Percentiles rank a stretch among this genome's conserved stretches.
These are phyloP conservation scores for Castanospermum australe DNA, from an alignment of 306 rosid genomes.

Conservation along the genomic window DNA sequence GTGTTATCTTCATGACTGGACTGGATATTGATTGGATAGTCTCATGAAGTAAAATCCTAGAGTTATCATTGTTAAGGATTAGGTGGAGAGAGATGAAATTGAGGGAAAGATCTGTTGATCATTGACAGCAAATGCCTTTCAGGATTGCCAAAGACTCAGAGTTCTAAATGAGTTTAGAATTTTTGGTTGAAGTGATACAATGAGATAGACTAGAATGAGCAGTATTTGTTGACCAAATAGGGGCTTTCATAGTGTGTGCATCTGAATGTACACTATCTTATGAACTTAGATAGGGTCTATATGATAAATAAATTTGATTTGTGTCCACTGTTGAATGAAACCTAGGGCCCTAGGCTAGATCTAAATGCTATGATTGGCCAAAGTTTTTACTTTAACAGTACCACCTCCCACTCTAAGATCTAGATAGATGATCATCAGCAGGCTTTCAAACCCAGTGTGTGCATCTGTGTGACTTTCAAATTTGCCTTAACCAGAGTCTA, in stretches of 20 bases:
- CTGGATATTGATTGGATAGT: background rate
- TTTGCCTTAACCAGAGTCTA: background rate
- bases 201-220: background rate
- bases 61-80: background rate
- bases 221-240: background rate
- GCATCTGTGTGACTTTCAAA: background rate
- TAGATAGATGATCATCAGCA: background rate
- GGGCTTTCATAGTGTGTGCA: background rate
- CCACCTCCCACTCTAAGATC: background rate
- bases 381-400: background rate
- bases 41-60: background rate
- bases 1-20: background rate
- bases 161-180: background rate
- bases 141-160: background rate
- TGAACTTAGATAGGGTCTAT: background rate
- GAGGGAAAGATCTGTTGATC: background rate
- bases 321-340: background rate
- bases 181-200: background rate
- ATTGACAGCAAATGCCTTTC: background rate
- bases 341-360: background rate
- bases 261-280: background rate
- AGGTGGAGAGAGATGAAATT: background rate
- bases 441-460: background rate
- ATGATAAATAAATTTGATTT: background rate
- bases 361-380: background rate